Evolutionary conservation across 1,139 yeast genomes (phyloP).

Genomic region (Lodderomyces theae): DNA sequence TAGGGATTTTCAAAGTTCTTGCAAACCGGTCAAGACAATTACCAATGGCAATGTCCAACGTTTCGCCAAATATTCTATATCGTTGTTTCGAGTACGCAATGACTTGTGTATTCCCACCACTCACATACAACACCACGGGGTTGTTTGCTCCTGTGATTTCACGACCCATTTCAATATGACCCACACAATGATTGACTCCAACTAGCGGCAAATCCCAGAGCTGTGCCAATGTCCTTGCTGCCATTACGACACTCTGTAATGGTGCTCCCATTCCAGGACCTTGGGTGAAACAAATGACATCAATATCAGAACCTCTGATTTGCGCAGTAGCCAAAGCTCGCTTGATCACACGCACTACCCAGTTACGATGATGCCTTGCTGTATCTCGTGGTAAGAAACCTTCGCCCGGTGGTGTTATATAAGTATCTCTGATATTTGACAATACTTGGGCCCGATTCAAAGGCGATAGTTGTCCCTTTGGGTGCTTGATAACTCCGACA

Average conservation of each 20-base stretch:
- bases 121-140: constrained; percentile 93
- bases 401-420: constrained; percentile 95
- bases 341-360: constrained; percentile 84
- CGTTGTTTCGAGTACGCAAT: constrained; percentile 93
- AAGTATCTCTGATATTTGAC: constrained; percentile 89
- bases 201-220: constrained; percentile 83
- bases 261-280: constrained; percentile 99
- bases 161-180: constrained; percentile 98
- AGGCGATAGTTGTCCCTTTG: constrained; percentile 47
- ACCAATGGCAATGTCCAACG: constrained; percentile 95
- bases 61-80: constrained; percentile 94
- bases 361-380: constrained; percentile 92
- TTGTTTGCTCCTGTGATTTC: constrained; percentile 94
- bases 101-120: constrained; percentile 98
- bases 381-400: constrained; percentile 96
- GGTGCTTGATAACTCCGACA: constrained; percentile 83
- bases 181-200: constrained; percentile 96
- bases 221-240: constrained; percentile 82
- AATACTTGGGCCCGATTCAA: constrained; percentile 70
- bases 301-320: constrained; percentile 59
- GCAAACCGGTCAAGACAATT: constrained; percentile 97
- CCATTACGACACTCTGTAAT: constrained; percentile 84
- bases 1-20: constrained; percentile 79
- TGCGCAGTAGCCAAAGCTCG: constrained; percentile 63
- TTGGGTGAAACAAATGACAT: constrained; percentile 91